Conservation (phyloP, 2,329 filamentous ascomycete genomes). For the Fusarium sp. region DNA sequence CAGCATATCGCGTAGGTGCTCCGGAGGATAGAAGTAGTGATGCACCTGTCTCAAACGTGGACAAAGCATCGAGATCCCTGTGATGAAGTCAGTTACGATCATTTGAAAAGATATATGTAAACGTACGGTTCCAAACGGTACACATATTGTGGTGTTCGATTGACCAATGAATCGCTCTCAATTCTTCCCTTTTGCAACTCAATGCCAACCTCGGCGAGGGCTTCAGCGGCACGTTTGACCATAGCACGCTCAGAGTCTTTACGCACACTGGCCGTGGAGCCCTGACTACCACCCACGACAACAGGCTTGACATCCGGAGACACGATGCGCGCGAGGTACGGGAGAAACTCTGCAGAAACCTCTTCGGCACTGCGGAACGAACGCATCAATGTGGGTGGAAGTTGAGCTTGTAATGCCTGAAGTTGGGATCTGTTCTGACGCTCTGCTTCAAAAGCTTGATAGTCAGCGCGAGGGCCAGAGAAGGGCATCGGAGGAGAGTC, state of each 20-base stretch:
- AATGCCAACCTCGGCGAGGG: slow-evolving; percentile 86
- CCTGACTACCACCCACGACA: slow-evolving; percentile 76
- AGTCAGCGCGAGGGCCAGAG: slow-evolving; percentile 84
- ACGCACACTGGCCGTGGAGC: slow-evolving; percentile 83
- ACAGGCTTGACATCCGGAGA: slow-evolving; percentile 93
- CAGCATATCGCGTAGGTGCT: slow-evolving; percentile 86
- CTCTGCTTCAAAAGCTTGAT: slow-evolving; percentile 80
- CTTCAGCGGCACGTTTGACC: slow-evolving; percentile 81
- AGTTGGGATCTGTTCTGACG: slow-evolving; percentile 83
- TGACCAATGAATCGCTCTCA: slow-evolving; percentile 72
- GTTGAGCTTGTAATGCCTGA: slow-evolving; percentile 76
- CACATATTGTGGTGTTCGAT: slow-evolving; percentile 77
- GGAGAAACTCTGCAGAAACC: slow-evolving; percentile 84
- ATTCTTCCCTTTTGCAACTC: slow-evolving; percentile 84
- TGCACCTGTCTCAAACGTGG: slow-evolving; percentile 77
- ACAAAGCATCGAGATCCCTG: slow-evolving; percentile 80
- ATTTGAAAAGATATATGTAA: not conserved
- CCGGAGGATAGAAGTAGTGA: slow-evolving; percentile 67
- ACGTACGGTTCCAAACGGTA: slow-evolving; percentile 96
- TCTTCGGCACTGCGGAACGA: slow-evolving; percentile 83
- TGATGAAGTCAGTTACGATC: slow-evolving; percentile 20
- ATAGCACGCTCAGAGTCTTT: slow-evolving; percentile 87
- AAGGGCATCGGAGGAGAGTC: slow-evolving; percentile 75
- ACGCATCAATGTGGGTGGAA: slow-evolving; percentile 78
- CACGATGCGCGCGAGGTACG: slow-evolving; percentile 85